phyloP scores from a whole-genome alignment of 78 protist genomes.

The Dictyostelium purpureum region DNA sequence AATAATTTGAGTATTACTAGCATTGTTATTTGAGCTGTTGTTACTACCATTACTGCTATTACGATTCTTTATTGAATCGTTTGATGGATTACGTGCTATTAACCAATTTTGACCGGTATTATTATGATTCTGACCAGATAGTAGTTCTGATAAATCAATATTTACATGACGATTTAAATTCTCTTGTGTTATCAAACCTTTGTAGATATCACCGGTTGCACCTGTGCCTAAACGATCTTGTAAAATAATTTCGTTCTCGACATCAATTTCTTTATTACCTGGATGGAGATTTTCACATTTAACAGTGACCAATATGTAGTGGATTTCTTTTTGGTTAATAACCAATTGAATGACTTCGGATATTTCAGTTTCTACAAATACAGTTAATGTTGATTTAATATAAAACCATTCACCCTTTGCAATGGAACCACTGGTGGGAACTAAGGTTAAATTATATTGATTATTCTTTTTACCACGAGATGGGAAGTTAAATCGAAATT shows the following conservation, averaged over 20 bases:
- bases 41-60: too few species aligned
- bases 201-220: conserved; percentile 71
- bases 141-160: neutral
- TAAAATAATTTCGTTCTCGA: conserved; percentile 16
- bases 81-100: neutral
- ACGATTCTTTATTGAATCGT: neutral
- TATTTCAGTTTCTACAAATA: conserved; percentile 50
- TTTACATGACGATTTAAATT: conserved; percentile 31
- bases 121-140: neutral
- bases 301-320: conserved; percentile 24
- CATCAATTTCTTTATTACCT: conserved; percentile 68
- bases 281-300: conserved; percentile 54
- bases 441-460: conserved; percentile 20
- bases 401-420: conserved; percentile 66
- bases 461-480: neutral
- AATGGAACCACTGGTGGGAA: conserved; percentile 28
- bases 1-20: neutral
- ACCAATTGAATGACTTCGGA: conserved; percentile 37
- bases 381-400: conserved; percentile 49
- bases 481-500: conserved; percentile 25
- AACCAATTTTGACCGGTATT: neutral
- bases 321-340: conserved; percentile 40
- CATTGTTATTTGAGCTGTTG: neutral
- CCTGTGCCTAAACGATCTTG: conserved; percentile 35
- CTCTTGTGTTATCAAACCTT: conserved; percentile 16